Evolutionary conservation across 768 basidiomycete species (phyloP).

Genomic region (Russula dissimulans): DNA sequence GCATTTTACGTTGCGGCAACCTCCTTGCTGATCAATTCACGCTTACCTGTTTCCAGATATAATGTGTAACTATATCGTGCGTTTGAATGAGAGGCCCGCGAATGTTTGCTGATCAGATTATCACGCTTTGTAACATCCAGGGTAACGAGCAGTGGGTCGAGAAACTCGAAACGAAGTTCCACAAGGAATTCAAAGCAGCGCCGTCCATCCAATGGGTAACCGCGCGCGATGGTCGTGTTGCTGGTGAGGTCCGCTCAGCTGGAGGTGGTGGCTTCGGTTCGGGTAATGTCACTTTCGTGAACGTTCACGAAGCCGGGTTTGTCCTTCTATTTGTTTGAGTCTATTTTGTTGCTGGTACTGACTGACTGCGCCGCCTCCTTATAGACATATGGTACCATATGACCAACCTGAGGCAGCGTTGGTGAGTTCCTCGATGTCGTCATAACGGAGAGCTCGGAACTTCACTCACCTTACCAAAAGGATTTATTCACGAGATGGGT

Average conservation of each 20-base stretch:
- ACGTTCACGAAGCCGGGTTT: slow-evolving; percentile 72
- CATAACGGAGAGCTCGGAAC: not conserved
- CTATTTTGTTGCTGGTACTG: not conserved
- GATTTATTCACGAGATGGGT: slow-evolving; percentile 57
- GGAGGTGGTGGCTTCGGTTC: slow-evolving; percentile 55
- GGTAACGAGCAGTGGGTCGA: slow-evolving; percentile 76
- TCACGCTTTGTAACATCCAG: slow-evolving; percentile 25
- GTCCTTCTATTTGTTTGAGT: slow-evolving; percentile 21
- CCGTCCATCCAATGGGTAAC: slow-evolving; percentile 49
- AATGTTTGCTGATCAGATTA: not conserved
- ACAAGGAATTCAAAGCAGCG: slow-evolving; percentile 46
- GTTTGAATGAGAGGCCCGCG: slow-evolving; percentile 17
- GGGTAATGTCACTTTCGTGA: slow-evolving; percentile 81
- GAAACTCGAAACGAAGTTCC: slow-evolving; percentile 51
- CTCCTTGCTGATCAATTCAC: not conserved
- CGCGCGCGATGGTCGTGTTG: slow-evolving; percentile 40
- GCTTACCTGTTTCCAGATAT: slow-evolving; percentile 31
- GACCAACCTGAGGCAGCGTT: slow-evolving; percentile 85
- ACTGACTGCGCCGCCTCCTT: not conserved
- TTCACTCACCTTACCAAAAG: slow-evolving; percentile 26
- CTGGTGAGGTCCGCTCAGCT: slow-evolving; percentile 63
- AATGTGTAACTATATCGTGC: slow-evolving; percentile 80
- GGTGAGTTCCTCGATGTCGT: slow-evolving; percentile 35
- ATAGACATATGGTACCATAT: slow-evolving; percentile 81
- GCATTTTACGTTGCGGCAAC: not conserved